These are phyloP conservation scores for Umbelopsis vinacea DNA, from an alignment of 192 early-diverging fungal genomes.

Conservation along the genomic window DNA sequence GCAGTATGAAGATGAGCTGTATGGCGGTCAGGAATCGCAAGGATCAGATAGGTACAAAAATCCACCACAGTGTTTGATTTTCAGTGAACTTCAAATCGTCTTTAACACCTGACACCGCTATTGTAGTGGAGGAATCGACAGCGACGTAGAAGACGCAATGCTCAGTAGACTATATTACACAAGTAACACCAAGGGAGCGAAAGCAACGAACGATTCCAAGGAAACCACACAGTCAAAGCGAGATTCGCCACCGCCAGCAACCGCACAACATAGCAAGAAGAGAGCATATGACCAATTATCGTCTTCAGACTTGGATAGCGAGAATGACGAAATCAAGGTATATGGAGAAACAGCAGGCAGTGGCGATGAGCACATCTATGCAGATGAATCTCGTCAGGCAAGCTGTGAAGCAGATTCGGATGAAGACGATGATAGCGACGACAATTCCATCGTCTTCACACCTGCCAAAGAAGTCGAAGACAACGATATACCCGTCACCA, in stretches of 20 bases:
- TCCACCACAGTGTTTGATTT: too few species aligned
- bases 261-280: not conserved
- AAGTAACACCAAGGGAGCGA: not conserved
- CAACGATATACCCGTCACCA: constrained; percentile 5
- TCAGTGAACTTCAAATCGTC: not conserved
- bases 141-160: constrained; percentile 16
- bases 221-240: not conserved
- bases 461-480: not conserved
- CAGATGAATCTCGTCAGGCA: constrained; percentile 1
- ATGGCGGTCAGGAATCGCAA: constrained; percentile 9
- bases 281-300: not conserved
- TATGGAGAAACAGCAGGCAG: not conserved
- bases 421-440: constrained; percentile 3
- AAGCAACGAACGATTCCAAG: not conserved
- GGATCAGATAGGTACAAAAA: constrained; percentile 4
- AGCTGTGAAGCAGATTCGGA: not conserved
- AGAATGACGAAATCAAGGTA: not conserved
- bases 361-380: not conserved
- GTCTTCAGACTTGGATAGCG: not conserved
- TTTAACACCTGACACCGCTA: not conserved
- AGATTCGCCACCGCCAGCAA: not conserved
- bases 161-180: constrained; percentile 9
- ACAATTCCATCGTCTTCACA: constrained; percentile 1
- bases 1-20: constrained; percentile 17
- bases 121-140: not conserved